phyloP scores from a whole-genome alignment of 192 early-diverging fungal genomes.

The Gaertneriomyces semiglobifer region DNA sequence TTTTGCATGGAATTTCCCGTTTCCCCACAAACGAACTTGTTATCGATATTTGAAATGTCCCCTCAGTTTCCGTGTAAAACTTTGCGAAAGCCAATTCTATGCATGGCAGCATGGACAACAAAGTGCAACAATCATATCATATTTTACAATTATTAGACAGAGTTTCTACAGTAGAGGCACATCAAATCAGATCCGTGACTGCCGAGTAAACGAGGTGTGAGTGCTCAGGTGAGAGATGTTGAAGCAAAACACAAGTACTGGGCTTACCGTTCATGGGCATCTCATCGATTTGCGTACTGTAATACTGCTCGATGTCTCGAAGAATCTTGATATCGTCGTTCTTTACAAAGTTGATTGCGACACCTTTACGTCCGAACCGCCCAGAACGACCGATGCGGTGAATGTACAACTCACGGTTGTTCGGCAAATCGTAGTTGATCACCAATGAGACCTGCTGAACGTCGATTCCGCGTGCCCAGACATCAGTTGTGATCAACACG shows the following conservation, averaged over 20 bases:
- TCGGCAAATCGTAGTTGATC: slow-evolving; percentile 95
- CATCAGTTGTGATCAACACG: slow-evolving; percentile 96
- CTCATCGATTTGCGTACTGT: slow-evolving; percentile 94
- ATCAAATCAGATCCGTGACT: slow-evolving; percentile 14
- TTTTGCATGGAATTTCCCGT: too few relatives aligned
- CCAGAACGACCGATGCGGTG: slow-evolving; percentile 98
- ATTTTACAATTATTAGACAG: too few relatives aligned
- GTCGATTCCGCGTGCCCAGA: slow-evolving; percentile 99
- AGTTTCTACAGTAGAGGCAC: too few relatives aligned
- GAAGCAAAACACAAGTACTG: neutral
- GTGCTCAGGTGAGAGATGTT: neutral
- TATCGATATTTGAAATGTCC: too few relatives aligned
- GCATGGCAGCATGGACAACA: too few relatives aligned
- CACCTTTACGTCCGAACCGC: slow-evolving; percentile 98
- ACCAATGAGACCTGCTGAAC: slow-evolving; percentile 99
- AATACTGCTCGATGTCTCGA: slow-evolving; percentile 98
- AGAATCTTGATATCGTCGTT: slow-evolving; percentile 88
- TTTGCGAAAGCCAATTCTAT: too few relatives aligned
- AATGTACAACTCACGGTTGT: slow-evolving; percentile 96
- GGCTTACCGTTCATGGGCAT: slow-evolving; percentile 69
- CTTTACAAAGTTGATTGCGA: slow-evolving; percentile 99
- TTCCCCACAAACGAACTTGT: too few relatives aligned
- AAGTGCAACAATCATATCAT: too few relatives aligned
- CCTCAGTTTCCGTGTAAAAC: too few relatives aligned
- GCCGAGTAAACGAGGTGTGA: too few relatives aligned